Conservation (phyloP, 2,329 filamentous ascomycete species). For the Colletotrichum sp. region DNA sequence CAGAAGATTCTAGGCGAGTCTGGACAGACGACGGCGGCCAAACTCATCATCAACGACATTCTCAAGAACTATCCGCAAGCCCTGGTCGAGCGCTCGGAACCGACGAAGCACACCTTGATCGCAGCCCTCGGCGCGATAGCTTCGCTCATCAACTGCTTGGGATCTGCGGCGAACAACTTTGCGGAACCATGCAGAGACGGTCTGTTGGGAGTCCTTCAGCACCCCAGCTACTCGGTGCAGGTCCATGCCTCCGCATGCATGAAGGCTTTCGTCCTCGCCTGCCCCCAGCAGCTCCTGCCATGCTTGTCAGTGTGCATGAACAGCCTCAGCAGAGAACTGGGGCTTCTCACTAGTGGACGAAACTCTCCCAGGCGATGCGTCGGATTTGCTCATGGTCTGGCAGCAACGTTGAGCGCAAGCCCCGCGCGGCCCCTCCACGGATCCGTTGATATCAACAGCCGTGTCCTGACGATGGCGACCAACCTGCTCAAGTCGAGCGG, state of each 20-base stretch:
- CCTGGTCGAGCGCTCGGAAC: constrained; percentile 85
- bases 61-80: constrained; percentile 95
- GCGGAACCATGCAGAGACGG: constrained; percentile 87
- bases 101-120: constrained; percentile 84
- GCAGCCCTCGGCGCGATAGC: constrained; percentile 80
- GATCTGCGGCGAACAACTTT: constrained; percentile 79
- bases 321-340: constrained; percentile 86
- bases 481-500: constrained; percentile 91
- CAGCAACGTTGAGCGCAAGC: constrained; percentile 89
- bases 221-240: constrained; percentile 96
- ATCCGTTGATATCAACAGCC: constrained; percentile 93
- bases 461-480: constrained; percentile 89
- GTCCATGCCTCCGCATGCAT: constrained; percentile 87
- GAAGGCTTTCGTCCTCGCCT: constrained; percentile 86
- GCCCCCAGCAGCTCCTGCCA: constrained; percentile 88
- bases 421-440: constrained; percentile 89
- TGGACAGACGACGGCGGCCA: constrained; percentile 83
- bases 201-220: constrained; percentile 86
- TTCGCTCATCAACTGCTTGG: constrained; percentile 78
- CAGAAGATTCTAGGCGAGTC: constrained; percentile 85
- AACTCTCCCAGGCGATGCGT: constrained; percentile 85
- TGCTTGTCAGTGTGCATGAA: constrained; percentile 97
- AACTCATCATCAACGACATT: constrained; percentile 82
- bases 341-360: constrained; percentile 74
- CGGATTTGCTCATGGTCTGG: constrained; percentile 90